phyloP scores from a whole-genome alignment of 352 stramenopile species.

The Globisporangium paroecandrum region DNA sequence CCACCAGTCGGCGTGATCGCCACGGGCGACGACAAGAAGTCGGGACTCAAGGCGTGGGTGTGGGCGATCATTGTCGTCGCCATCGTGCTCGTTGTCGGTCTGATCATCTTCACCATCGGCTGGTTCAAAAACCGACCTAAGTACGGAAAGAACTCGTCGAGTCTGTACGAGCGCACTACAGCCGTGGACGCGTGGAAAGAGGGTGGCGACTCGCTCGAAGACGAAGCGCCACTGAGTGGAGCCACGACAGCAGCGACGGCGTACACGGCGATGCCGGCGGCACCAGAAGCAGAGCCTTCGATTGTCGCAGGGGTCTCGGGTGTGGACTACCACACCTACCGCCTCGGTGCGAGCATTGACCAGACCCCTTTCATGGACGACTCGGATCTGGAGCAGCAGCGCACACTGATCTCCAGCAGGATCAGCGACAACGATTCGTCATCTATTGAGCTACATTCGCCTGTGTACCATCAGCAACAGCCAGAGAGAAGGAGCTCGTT shows the following conservation, averaged over 20 bases:
- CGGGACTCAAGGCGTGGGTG: conserved; percentile 29
- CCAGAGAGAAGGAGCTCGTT: conserved; percentile 32
- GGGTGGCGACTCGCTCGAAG: conserved; percentile 13
- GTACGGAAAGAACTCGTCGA: conserved; percentile 27
- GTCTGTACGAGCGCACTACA: conserved; percentile 23
- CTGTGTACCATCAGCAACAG: background rate
- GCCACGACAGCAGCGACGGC: conserved; percentile 20
- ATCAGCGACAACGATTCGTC: conserved; percentile 32
- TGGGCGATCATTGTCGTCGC: conserved; percentile 35
- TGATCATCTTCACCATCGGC: conserved; percentile 39
- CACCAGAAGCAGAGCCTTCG: conserved; percentile 35
- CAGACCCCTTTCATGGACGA: conserved; percentile 34
- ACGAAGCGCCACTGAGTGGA: conserved; percentile 21
- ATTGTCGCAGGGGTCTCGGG: conserved; percentile 41
- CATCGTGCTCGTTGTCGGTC: conserved; percentile 26
- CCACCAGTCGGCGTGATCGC: conserved; percentile 1
- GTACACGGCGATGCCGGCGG: background rate
- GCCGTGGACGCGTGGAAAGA: conserved; percentile 24
- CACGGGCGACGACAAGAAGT: conserved; percentile 9
- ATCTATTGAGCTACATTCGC: conserved; percentile 9
- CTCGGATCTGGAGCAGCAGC: conserved; percentile 16
- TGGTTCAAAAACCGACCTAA: conserved; percentile 49
- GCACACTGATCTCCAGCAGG: conserved; percentile 20
- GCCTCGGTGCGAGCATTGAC: conserved; percentile 13
- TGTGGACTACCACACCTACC: conserved; percentile 44